Percentiles rank a stretch among this genome's conserved stretches.
phyloP scores from a whole-genome alignment of 1,284 basidiomycete genomes.

The Papiliotrema terrestris region DNA sequence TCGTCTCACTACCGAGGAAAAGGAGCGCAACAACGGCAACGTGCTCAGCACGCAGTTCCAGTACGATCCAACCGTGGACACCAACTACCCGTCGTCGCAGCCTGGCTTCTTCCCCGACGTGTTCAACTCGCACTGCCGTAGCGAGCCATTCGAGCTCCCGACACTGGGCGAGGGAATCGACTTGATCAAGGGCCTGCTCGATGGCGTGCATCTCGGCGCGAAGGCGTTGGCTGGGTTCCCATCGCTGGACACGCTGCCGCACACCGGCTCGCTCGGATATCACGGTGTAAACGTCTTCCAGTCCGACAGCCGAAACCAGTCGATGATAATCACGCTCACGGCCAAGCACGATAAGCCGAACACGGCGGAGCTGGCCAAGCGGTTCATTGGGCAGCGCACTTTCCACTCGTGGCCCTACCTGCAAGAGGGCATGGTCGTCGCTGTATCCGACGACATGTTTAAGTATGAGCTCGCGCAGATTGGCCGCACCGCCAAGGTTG shows the following conservation, averaged over 20 bases:
- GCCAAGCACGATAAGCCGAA: conserved; percentile 68
- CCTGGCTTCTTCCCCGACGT: conserved; percentile 93
- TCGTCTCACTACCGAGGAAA: conserved; percentile 73
- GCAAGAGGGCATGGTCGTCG: conserved; percentile 82
- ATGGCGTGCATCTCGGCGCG: conserved; percentile 82
- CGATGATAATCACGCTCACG: conserved; percentile 82
- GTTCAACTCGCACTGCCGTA: conserved; percentile 72
- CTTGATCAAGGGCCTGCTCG: conserved; percentile 78
- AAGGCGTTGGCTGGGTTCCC: conserved; percentile 94
- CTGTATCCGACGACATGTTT: conserved; percentile 82
- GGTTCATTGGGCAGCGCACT: conserved; percentile 70
- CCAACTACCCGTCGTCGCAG: conserved; percentile 81
- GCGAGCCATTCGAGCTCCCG: conserved; percentile 80
- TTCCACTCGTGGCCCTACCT: conserved; percentile 94
- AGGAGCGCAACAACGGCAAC: conserved; percentile 70
- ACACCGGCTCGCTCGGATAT: conserved; percentile 69
- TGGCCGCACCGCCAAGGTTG: conserved; percentile 58
- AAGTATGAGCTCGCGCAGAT: conserved; percentile 69
- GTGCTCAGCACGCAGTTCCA: conserved; percentile 70
- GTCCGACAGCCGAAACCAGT: conserved; percentile 81
- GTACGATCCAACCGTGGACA: conserved; percentile 61
- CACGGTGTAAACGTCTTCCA: conserved; percentile 95
- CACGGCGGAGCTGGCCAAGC: conserved; percentile 68
- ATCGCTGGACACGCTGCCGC: conserved; percentile 82
- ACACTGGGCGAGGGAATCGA: conserved; percentile 76